Evolutionary conservation across 2,329 filamentous ascomycete species (phyloP).

Genomic region (Reticulascus tulasneorum): DNA sequence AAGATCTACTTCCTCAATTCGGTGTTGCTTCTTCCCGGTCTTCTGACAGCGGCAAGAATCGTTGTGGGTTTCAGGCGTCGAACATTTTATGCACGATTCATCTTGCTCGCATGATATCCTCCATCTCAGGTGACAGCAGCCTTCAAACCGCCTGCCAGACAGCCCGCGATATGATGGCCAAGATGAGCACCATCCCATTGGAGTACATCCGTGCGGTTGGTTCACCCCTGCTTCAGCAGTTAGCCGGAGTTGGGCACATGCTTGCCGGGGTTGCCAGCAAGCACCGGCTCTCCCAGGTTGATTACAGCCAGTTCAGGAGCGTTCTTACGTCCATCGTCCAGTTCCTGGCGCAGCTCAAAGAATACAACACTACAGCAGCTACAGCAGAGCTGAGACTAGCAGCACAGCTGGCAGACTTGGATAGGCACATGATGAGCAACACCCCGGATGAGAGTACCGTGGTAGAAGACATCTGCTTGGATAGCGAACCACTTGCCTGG

Average conservation of each 20-base stretch:
- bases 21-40: not conserved
- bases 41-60: conserved; percentile 5
- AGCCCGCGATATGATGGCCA: conserved; percentile 4
- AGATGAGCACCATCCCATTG: conserved; percentile 1
- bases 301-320: not conserved
- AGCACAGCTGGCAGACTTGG: not conserved
- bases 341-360: not conserved
- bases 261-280: not conserved
- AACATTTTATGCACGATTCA: conserved; percentile 8
- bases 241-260: conserved; percentile 6
- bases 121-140: not conserved
- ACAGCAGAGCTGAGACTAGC: not conserved
- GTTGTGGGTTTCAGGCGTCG: conserved; percentile 6
- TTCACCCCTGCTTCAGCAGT: not conserved
- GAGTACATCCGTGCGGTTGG: conserved; percentile 6
- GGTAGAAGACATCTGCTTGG: too few species aligned
- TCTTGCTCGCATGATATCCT: conserved; percentile 3
- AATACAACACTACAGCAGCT: not conserved
- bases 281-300: not conserved
- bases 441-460: too few species aligned
- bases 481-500: not conserved
- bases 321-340: not conserved
- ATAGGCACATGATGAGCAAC: not conserved
- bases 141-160: not conserved
- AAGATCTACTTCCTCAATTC: conserved; percentile 2